Evolutionary conservation across 352 stramenopile species (phyloP).

Genomic region (Phytophthora lateralis): DNA sequence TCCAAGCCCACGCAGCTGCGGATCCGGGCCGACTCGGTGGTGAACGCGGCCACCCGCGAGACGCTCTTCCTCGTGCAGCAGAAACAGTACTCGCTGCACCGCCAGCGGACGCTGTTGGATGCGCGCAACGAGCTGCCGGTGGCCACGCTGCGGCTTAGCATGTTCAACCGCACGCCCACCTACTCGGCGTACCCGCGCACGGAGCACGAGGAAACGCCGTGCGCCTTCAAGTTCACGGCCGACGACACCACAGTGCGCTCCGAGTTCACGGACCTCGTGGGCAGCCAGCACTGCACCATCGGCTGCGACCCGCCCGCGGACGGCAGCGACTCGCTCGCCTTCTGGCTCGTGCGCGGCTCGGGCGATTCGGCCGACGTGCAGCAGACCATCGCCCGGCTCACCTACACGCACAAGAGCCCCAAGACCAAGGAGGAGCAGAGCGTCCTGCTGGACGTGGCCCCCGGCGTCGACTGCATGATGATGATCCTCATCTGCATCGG

Average conservation of each 20-base stretch:
- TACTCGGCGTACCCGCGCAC: slow-evolving; percentile 44
- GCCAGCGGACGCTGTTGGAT: slow-evolving; percentile 43
- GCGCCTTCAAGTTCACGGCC: slow-evolving; percentile 40
- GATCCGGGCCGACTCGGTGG: slow-evolving; percentile 27
- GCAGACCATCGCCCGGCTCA: slow-evolving; percentile 36
- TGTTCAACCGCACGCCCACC: slow-evolving; percentile 41
- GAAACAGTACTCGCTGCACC: slow-evolving; percentile 42
- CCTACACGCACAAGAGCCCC: slow-evolving; percentile 32
- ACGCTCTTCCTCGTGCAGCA: slow-evolving; percentile 36
- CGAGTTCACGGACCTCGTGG: slow-evolving; percentile 45
- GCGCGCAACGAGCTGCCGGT: slow-evolving; percentile 38
- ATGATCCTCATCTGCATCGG: slow-evolving; percentile 51
- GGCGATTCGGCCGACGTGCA: slow-evolving; percentile 33
- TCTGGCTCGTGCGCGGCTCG: slow-evolving; percentile 44
- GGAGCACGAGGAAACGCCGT: slow-evolving; percentile 46
- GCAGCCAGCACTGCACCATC: slow-evolving; percentile 35
- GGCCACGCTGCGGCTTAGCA: slow-evolving; percentile 36
- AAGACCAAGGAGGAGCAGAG: slow-evolving; percentile 26
- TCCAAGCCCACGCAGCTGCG: slow-evolving; percentile 30
- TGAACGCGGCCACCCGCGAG: slow-evolving; percentile 30
- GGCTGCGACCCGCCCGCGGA: slow-evolving; percentile 31
- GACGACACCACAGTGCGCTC: slow-evolving; percentile 34
- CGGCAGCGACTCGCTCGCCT: slow-evolving; percentile 29
- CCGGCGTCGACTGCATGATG: slow-evolving; percentile 46
- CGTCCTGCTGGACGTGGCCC: slow-evolving; percentile 37